A percentile compares a stretch with the other conserved stretches of the same genome.
Evolutionary conservation across 768 basidiomycete genomes (phyloP).

Genomic region (Clathrus columnatus): DNA sequence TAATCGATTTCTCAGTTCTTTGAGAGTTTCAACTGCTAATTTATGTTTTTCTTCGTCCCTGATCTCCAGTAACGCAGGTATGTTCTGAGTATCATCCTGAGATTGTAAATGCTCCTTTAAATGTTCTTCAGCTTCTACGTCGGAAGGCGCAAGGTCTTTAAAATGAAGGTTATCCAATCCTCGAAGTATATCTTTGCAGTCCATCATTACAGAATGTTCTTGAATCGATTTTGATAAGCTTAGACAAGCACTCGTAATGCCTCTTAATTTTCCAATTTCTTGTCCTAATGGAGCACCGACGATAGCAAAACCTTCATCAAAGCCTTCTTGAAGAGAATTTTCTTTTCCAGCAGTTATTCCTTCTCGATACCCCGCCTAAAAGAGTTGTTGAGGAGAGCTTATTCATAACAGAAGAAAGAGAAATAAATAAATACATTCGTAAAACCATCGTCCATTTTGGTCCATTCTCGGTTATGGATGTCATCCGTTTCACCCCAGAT

Average conservation of each 20-base stretch:
- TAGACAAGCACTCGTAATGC: constrained; percentile 54
- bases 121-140: constrained; percentile 73
- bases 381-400: not conserved
- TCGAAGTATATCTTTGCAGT: constrained; percentile 45
- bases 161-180: constrained; percentile 55
- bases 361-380: constrained; percentile 89
- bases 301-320: constrained; percentile 74
- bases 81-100: constrained; percentile 23
- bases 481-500: constrained; percentile 5
- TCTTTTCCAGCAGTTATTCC: constrained; percentile 93
- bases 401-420: constrained; percentile 3
- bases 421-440: constrained; percentile 45
- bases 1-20: not conserved
- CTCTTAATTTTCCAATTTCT: constrained; percentile 70
- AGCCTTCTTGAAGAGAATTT: constrained; percentile 77
- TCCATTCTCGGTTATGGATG: constrained; percentile 43
- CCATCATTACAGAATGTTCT: constrained; percentile 19
- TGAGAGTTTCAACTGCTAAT: not conserved
- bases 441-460: constrained; percentile 57
- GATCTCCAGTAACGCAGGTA: not conserved
- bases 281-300: constrained; percentile 69
- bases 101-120: constrained; percentile 52
- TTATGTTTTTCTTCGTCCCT: not conserved
- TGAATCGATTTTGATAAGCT: constrained; percentile 39
- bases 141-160: constrained; percentile 63